Conservation (phyloP, 2,329 filamentous ascomycete species). For the Grosmannia serpens region DNA sequence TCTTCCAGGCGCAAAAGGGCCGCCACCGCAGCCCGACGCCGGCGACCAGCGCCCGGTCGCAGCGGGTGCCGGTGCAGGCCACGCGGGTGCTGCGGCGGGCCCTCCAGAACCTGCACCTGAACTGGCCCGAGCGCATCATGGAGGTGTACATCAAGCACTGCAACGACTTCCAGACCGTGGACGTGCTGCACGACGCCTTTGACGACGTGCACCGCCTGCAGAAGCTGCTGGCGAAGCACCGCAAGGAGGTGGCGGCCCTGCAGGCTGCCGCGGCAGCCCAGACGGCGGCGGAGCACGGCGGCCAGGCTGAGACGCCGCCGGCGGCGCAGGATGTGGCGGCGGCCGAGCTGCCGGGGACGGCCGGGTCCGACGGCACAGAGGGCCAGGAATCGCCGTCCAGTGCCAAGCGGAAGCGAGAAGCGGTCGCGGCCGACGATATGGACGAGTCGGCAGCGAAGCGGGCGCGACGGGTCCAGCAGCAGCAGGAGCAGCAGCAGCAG, state of each 20-base stretch:
- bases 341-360: conserved; percentile 2
- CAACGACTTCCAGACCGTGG: conserved; percentile 77
- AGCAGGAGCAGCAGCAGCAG: background rate
- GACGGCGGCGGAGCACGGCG: conserved; percentile 1
- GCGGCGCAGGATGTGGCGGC: conserved; percentile 19
- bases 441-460: conserved; percentile 54
- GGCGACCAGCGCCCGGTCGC: conserved; percentile 20
- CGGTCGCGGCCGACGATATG: conserved; percentile 32
- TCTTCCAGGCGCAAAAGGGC: conserved; percentile 32
- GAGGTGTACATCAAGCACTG: conserved; percentile 70
- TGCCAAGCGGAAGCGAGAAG: conserved; percentile 66
- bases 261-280: conserved; percentile 28
- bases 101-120: conserved; percentile 47
- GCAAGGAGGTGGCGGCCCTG: conserved; percentile 43
- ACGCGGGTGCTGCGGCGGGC: conserved; percentile 69
- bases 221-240: conserved; percentile 51
- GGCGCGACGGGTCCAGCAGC: conserved; percentile 30
- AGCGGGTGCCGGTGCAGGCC: conserved; percentile 58
- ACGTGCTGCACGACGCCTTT: conserved; percentile 61
- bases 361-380: conserved; percentile 2
- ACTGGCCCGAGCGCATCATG: conserved; percentile 67
- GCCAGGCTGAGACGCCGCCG: conserved; percentile 4
- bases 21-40: conserved; percentile 40
- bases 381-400: conserved; percentile 23
- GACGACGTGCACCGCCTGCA: conserved; percentile 60